Conservation (phyloP, 331 rosid genomes). For the Quercus tomentella region DNA sequence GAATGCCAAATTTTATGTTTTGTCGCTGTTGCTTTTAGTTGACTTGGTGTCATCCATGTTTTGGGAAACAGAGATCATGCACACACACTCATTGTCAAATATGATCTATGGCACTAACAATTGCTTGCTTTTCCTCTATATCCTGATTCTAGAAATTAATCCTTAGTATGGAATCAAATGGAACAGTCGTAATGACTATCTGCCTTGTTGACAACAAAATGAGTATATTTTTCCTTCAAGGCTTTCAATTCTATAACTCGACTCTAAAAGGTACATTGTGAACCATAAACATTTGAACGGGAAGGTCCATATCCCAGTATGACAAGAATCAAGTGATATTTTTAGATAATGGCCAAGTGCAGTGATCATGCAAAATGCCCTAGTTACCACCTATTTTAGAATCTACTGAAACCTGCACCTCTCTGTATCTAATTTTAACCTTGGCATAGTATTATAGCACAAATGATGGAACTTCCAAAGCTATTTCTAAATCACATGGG, state of each 20-base stretch:
- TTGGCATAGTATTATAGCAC: background rate
- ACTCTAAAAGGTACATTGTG: background rate
- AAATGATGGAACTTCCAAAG: background rate
- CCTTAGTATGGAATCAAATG: background rate
- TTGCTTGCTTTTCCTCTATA: background rate
- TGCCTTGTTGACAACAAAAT: background rate
- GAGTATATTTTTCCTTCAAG: background rate
- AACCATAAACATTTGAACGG: background rate
- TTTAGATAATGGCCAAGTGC: background rate
- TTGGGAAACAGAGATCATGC: background rate
- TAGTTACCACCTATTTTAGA: background rate
- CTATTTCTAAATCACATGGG: background rate
- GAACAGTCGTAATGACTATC: background rate
- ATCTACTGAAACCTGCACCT: background rate
- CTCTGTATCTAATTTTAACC: background rate
- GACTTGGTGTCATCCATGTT: background rate
- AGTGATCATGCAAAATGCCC: background rate
- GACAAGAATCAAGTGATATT: background rate
- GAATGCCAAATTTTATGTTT: background rate
- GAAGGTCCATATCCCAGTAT: too few species aligned
- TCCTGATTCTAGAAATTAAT: background rate
- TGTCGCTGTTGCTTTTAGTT: background rate
- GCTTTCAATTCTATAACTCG: background rate
- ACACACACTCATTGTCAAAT: background rate
- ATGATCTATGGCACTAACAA: background rate